phyloP scores from a whole-genome alignment of 1,139 yeast species.

The Suhomyces bribrorum region DNA sequence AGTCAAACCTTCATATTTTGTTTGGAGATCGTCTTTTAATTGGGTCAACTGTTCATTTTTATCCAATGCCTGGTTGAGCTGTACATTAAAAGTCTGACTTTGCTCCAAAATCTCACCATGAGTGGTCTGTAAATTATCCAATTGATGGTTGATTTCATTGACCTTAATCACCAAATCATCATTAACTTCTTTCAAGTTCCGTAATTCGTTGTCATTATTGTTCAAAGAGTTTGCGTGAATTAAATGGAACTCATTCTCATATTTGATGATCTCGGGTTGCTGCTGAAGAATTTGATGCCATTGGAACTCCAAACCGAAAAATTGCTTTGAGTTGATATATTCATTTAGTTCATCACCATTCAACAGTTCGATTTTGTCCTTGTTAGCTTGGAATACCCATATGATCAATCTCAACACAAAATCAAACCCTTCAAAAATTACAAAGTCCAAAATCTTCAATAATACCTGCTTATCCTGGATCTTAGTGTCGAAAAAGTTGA shows the following conservation, averaged over 20 bases:
- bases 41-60: constrained; percentile 22
- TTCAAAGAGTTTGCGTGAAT: constrained; percentile 43
- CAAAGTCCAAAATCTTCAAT: constrained; percentile 34
- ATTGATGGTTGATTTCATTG: constrained; percentile 30
- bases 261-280: constrained; percentile 31
- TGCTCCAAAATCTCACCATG: constrained; percentile 44
- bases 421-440: constrained; percentile 45
- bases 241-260: constrained; percentile 48
- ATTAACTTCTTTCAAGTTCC: constrained; percentile 40
- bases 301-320: constrained; percentile 20
- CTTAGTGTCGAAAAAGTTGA: constrained; percentile 24
- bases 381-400: constrained; percentile 23
- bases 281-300: constrained; percentile 21
- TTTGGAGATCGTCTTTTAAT: constrained; percentile 25
- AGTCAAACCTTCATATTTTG: constrained; percentile 38
- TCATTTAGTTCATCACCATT: constrained; percentile 33
- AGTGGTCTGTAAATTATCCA: constrained; percentile 35
- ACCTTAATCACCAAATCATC: constrained; percentile 36
- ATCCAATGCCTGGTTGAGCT: constrained; percentile 26
- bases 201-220: constrained; percentile 41
- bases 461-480: constrained; percentile 15
- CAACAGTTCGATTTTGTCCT: constrained; percentile 22
- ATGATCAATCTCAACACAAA: constrained; percentile 34
- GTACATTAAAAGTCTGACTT: constrained; percentile 30
- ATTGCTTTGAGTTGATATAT: constrained; percentile 25